Percentiles rank a stretch among this genome's conserved stretches.
Conservation (phyloP, 495 filamentous ascomycete species). For the Lepraria neglecta region DNA sequence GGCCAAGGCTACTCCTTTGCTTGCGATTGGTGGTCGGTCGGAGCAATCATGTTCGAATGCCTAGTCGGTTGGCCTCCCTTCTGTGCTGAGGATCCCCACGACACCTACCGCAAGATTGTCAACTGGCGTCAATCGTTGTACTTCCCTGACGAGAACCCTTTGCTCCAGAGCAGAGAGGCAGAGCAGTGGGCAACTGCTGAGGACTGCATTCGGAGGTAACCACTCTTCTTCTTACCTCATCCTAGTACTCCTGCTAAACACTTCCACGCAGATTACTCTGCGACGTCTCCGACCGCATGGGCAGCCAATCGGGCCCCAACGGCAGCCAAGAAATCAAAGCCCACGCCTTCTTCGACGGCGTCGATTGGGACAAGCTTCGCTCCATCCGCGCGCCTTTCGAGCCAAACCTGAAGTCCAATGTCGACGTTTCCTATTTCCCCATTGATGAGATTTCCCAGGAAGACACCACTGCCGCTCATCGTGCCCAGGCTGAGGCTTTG, state of each 20-base stretch:
- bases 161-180: conserved; percentile 34
- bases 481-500: conserved; percentile 57
- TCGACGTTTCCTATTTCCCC: conserved; percentile 98
- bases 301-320: conserved; percentile 56
- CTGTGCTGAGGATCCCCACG: conserved; percentile 93
- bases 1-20: conserved; percentile 91
- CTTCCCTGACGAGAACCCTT: conserved; percentile 89
- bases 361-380: conserved; percentile 86
- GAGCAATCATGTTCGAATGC: conserved; percentile 99
- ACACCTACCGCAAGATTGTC: conserved; percentile 98
- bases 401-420: conserved; percentile 80
- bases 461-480: conserved; percentile 66
- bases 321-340: conserved; percentile 84
- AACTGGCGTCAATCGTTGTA: conserved; percentile 94
- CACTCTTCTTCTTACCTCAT: not conserved
- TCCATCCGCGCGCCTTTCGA: conserved; percentile 93
- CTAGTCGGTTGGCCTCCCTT: conserved; percentile 98
- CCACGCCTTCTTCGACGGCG: conserved; percentile 93
- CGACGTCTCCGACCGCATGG: conserved; percentile 80
- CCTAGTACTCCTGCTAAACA: conserved; percentile 14
- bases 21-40: conserved; percentile 98
- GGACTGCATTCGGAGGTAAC: conserved; percentile 75
- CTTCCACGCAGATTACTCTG: conserved; percentile 74
- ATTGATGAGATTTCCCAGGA: conserved; percentile 95
- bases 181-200: conserved; percentile 66